Evolutionary conservation across 2,329 filamentous ascomycete species (phyloP).

Genomic region (Aspergillus luchuensis): DNA sequence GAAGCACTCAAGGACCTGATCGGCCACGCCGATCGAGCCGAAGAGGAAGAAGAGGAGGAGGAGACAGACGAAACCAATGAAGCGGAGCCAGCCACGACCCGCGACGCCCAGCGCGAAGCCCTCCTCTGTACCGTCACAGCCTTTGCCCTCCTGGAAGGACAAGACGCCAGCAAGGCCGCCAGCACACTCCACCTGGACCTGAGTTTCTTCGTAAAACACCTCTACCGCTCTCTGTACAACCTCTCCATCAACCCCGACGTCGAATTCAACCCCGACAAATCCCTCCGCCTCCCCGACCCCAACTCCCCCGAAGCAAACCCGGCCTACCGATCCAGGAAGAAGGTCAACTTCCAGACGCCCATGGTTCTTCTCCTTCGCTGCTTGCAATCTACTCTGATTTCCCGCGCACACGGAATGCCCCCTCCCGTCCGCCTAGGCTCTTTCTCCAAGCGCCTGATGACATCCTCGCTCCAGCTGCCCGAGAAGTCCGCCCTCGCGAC

Average conservation of each 20-base stretch:
- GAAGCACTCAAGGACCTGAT: constrained; percentile 95
- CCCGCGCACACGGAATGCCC: constrained; percentile 71
- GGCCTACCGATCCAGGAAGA: constrained; percentile 56
- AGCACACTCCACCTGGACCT: constrained; percentile 83
- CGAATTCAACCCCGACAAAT: constrained; percentile 73
- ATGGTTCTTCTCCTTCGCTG: constrained; percentile 89
- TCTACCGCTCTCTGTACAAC: constrained; percentile 81
- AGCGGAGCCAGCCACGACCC: constrained; percentile 49
- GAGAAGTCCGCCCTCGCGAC: constrained; percentile 86
- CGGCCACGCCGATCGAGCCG: constrained; percentile 62
- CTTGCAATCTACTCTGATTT: constrained; percentile 77
- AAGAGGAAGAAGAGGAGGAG: constrained; percentile 53
- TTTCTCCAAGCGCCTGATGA: constrained; percentile 89
- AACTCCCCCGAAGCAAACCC: constrained; percentile 47
- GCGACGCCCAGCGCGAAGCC: constrained; percentile 81
- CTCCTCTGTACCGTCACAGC: constrained; percentile 95
- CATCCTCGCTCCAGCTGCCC: constrained; percentile 77
- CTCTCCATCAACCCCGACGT: constrained; percentile 82
- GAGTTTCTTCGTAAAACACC: constrained; percentile 90
- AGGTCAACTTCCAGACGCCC: constrained; percentile 92
- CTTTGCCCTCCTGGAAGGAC: constrained; percentile 91
- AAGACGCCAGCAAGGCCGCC: constrained; percentile 85
- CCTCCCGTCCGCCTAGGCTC: constrained; percentile 85
- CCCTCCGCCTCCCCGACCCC: constrained; percentile 70
- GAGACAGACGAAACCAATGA: constrained; percentile 43